Evolutionary conservation across 1,284 basidiomycete genomes (phyloP).

Genomic region (Coniferiporia sulphurascens): DNA sequence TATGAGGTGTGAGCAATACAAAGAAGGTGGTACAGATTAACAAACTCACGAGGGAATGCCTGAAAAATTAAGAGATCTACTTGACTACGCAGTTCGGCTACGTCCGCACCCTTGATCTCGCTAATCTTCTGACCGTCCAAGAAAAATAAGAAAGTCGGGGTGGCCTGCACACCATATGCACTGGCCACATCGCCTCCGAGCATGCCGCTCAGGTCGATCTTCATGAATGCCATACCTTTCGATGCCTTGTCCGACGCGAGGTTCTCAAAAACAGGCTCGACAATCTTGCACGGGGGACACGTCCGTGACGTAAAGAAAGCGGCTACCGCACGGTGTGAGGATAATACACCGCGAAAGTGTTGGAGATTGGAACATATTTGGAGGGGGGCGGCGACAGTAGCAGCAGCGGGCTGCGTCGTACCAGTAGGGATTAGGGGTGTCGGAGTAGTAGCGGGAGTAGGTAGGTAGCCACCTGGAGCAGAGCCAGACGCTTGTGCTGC

Average conservation of each 20-base stretch:
- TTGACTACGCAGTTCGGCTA: slow-evolving; percentile 59
- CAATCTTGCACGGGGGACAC: slow-evolving; percentile 58
- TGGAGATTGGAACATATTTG: slow-evolving; percentile 53
- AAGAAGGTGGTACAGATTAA: neutral
- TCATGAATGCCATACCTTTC: slow-evolving; percentile 60
- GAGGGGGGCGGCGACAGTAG: slow-evolving; percentile 57
- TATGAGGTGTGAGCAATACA: neutral
- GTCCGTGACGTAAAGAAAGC: slow-evolving; percentile 64
- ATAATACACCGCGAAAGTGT: slow-evolving; percentile 47
- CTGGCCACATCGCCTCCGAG: slow-evolving; percentile 54
- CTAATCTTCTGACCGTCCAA: slow-evolving; percentile 66
- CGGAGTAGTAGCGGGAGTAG: slow-evolving; percentile 25
- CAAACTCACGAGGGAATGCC: slow-evolving; percentile 69
- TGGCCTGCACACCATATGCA: slow-evolving; percentile 67
- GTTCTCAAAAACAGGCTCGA: slow-evolving; percentile 59
- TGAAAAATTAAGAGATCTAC: slow-evolving; percentile 69
- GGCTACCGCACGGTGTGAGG: slow-evolving; percentile 47
- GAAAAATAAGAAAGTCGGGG: slow-evolving; percentile 86
- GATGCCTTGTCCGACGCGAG: slow-evolving; percentile 40
- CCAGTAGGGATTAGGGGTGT: slow-evolving; percentile 18
- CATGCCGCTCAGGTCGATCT: slow-evolving; percentile 74
- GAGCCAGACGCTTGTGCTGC: slow-evolving; percentile 42
- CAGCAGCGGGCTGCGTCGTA: slow-evolving; percentile 30
- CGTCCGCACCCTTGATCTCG: slow-evolving; percentile 73
- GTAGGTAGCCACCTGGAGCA: slow-evolving; percentile 24